Conservation (phyloP, 345 rosid genomes). For the Jatropha curcas region DNA sequence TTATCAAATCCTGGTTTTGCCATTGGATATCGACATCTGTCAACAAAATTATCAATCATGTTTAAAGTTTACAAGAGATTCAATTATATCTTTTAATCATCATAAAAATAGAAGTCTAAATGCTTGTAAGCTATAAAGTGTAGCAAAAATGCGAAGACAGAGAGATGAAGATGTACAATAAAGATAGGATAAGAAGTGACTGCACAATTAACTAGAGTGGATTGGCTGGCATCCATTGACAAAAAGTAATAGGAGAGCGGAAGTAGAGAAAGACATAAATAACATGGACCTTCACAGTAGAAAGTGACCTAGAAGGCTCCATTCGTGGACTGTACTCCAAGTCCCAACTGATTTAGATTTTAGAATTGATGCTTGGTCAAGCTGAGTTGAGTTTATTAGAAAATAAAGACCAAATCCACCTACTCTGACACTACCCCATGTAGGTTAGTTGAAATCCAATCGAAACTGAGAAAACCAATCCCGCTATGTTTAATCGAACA, state of each 20-base stretch:
- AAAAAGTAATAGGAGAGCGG: not conserved
- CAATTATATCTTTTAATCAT: not conserved
- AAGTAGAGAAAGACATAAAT: not conserved
- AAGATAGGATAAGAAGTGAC: not conserved
- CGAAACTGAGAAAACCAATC: too few relatives aligned
- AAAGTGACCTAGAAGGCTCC: not conserved
- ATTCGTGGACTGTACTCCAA: not conserved
- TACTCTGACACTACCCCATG: constrained; percentile 1
- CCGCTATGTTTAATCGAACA: too few relatives aligned
- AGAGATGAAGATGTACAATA: not conserved
- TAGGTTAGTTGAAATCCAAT: too few relatives aligned
- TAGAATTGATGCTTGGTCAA: not conserved
- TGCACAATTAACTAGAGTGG: not conserved
- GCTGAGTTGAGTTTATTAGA: not conserved
- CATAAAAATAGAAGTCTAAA: not conserved
- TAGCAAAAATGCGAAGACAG: not conserved
- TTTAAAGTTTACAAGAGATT: not conserved
- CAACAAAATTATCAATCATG: constrained; percentile 5
- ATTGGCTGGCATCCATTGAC: not conserved
- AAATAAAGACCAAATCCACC: not conserved
- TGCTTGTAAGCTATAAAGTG: not conserved
- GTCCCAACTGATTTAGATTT: not conserved
- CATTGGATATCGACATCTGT: constrained; percentile 73
- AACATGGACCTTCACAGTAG: not conserved
- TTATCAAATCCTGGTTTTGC: constrained; percentile 46